phyloP scores from a whole-genome alignment of 2,329 filamentous ascomycete genomes.

The Exutisphaerella laricina region DNA sequence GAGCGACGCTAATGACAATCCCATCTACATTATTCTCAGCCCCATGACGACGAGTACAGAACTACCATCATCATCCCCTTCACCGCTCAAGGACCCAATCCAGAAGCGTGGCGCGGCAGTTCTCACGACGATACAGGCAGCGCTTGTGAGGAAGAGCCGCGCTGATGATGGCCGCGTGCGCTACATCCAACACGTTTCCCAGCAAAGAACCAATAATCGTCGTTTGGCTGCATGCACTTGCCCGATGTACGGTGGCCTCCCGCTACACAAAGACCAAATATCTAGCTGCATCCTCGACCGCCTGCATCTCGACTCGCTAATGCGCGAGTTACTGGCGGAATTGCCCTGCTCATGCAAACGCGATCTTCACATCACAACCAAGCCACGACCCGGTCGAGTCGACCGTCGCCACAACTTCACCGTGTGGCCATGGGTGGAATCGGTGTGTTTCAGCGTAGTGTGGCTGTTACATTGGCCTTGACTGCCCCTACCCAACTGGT shows the following conservation, averaged over 20 bases:
- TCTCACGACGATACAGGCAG: background rate
- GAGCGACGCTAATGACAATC: background rate
- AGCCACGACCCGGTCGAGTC: no score
- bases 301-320: background rate
- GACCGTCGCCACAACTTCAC: no score
- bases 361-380: background rate
- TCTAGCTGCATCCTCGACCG: slow-evolving; percentile 3
- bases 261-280: background rate
- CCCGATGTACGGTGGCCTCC: background rate
- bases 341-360: background rate
- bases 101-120: background rate
- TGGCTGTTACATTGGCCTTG: no score
- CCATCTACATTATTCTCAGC: background rate
- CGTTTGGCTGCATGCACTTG: background rate
- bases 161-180: background rate
- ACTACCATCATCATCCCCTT: background rate
- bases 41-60: background rate
- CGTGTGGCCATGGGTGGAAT: no score
- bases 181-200: background rate
- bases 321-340: slow-evolving; percentile 2
- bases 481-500: no score
- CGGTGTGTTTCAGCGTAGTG: no score
- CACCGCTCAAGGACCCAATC: background rate
- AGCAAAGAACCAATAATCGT: slow-evolving; percentile 2
- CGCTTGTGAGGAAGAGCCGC: background rate